These are phyloP conservation scores for Phytophthora vignae DNA, from an alignment of 352 stramenopile genomes.

Conservation along the genomic window DNA sequence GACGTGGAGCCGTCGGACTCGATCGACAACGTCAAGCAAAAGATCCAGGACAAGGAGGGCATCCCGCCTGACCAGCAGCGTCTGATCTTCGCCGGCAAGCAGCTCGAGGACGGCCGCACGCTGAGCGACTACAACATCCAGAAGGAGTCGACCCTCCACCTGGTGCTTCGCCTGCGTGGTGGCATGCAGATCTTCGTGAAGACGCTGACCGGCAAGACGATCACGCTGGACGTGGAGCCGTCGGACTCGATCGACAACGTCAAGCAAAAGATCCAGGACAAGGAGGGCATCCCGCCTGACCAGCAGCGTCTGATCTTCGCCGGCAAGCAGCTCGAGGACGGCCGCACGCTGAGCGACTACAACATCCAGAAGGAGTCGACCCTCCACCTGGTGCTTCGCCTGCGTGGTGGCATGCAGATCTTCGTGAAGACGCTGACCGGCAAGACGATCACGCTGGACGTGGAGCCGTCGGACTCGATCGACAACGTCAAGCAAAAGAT, in stretches of 20 bases:
- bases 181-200: no score
- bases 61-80: constrained; percentile 99
- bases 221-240: no score
- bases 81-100: constrained; percentile 99
- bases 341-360: constrained; percentile 94
- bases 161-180: no score
- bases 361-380: no score
- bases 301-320: constrained; percentile 99
- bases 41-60: constrained; percentile 99
- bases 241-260: no score
- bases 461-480: no score
- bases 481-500: constrained; percentile 99
- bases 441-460: no score
- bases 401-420: no score
- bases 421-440: no score
- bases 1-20: no score
- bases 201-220: no score
- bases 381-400: no score
- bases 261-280: constrained; percentile 99
- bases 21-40: constrained; percentile 99
- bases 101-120: constrained; percentile 97
- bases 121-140: constrained; percentile 45
- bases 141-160: constrained; percentile 31
- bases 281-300: constrained; percentile 99
- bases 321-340: constrained; percentile 99